Evolutionary conservation across 2,329 filamentous ascomycete genomes (phyloP), one percentile per base, ranked within the genome.

Genomic region (Parascedosporium putredinis): DNA sequence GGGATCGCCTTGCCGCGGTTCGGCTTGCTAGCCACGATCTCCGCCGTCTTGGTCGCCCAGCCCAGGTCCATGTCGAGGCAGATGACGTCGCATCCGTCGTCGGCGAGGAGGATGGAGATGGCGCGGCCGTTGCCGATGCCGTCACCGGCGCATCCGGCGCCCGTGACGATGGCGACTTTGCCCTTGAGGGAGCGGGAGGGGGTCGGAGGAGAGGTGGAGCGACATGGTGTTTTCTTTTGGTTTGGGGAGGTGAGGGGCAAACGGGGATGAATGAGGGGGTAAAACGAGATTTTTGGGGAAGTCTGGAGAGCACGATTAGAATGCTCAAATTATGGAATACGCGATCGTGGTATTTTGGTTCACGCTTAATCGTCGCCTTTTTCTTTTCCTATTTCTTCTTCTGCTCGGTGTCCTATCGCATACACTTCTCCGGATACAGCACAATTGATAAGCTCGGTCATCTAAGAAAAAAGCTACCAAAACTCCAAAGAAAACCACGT

Each of bases 111-210:
- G 42, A 83, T 74, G 2, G 78, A 73, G 50, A 74, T 73, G 1
- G 72, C 79, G 31, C 73, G 70, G 0, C 77, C 79, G 54, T 83
- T 83, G 4, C 79, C 79, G 42, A 83, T 76, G 1, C 76, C 78
- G 36, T 78, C 71, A 25, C 70, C 74, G 22, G 66, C 62, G 49
- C 72, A 74, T 14, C 78, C 77, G 12, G 78, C 78, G n/a, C 78
- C 78, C 0, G 77, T 79, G 24, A 81, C 71, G 48, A 82, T 76
- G 42, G 75, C 73, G 14, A 73, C 69, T 52, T 70, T 68, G 49
- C 58, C 61, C 9, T 45, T 48, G 29, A 63, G 54, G 33, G 53
- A 55, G 12, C 60, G 59, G 8, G 55, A 55, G 1, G 60, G 58
- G 57, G 24, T 48, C 46, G 5, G 33, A 4, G 25, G 46, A 48